Evolutionary conservation across 345 rosid species (phyloP).

Genomic region (Acer negundo): DNA sequence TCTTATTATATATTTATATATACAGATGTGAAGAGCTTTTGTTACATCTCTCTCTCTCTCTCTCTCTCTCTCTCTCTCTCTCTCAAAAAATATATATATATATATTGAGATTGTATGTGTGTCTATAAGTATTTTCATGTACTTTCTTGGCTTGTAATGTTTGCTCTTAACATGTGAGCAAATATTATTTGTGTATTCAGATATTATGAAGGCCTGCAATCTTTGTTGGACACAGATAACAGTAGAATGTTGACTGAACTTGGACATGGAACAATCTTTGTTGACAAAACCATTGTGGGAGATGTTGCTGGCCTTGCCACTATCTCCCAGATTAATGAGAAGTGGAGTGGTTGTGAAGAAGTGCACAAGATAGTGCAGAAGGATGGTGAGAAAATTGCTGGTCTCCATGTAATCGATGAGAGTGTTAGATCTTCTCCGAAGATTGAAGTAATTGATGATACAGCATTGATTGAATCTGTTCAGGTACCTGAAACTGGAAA

Average conservation of each 20-base stretch:
- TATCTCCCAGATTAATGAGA: slow-evolving; percentile 24
- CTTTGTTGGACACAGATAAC: slow-evolving; percentile 47
- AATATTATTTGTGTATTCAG: slow-evolving; percentile 40
- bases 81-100: too few relatives aligned
- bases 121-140: not conserved
- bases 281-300: slow-evolving; percentile 24
- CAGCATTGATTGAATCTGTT: slow-evolving; percentile 60
- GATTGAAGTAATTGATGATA: slow-evolving; percentile 72
- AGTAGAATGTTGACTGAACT: slow-evolving; percentile 54
- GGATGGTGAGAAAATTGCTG: slow-evolving; percentile 28
- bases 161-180: slow-evolving; percentile 8
- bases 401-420: slow-evolving; percentile 28
- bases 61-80: too few relatives aligned
- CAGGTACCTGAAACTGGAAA: not conserved
- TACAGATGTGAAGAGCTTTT: not conserved
- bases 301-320: slow-evolving; percentile 16
- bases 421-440: slow-evolving; percentile 47
- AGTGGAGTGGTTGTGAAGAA: slow-evolving; percentile 20
- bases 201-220: slow-evolving; percentile 77
- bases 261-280: slow-evolving; percentile 49
- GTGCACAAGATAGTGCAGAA: slow-evolving; percentile 18
- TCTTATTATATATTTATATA: not conserved
- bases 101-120: too few relatives aligned
- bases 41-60: too few relatives aligned
- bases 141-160: slow-evolving; percentile 3